A percentile compares a stretch with the other conserved stretches of the same genome.
Conservation (phyloP, 768 basidiomycete genomes). For the Auricularia heimuer region DNA sequence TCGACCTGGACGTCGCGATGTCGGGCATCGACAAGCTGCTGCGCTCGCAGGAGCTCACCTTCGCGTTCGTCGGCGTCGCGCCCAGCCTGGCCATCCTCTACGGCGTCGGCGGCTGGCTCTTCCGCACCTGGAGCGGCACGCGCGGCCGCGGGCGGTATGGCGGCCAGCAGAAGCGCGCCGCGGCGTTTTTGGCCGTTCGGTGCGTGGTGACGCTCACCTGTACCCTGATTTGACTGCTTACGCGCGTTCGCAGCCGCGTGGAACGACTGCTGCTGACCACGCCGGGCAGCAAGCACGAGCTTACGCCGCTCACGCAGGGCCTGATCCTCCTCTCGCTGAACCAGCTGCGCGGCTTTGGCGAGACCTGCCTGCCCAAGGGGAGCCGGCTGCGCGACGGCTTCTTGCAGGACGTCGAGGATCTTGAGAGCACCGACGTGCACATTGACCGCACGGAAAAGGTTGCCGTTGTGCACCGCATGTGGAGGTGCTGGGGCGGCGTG, state of each 20-base stretch:
- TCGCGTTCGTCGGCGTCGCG: constrained; percentile 93
- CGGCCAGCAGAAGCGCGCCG: constrained; percentile 39
- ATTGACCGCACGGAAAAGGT: constrained; percentile 64
- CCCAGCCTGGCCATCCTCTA: constrained; percentile 80
- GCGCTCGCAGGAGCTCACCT: constrained; percentile 89
- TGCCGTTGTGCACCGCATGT: constrained; percentile 73
- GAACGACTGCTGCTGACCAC: constrained; percentile 57
- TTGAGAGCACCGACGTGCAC: constrained; percentile 54
- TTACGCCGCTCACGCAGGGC: constrained; percentile 58
- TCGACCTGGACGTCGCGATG: constrained; percentile 17
- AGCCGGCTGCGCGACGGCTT: constrained; percentile 68
- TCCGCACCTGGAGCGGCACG: constrained; percentile 40
- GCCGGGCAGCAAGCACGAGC: constrained; percentile 19
- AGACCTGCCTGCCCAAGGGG: constrained; percentile 41
- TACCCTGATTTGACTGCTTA: neutral
- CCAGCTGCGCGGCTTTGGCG: constrained; percentile 55
- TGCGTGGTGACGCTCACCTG: constrained; percentile 16
- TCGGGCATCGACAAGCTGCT: constrained; percentile 34
- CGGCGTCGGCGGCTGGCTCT: constrained; percentile 43
- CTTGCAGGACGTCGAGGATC: constrained; percentile 71
- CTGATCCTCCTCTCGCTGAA: constrained; percentile 63
- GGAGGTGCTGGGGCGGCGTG: constrained; percentile 73
- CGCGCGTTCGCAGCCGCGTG: constrained; percentile 38
- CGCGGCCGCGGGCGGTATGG: constrained; percentile 45
- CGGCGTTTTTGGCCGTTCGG: constrained; percentile 70